Evolutionary conservation across 228 moss, liverwort and hornwort species (phyloP).

Genomic region (Sphagnum fallax): DNA sequence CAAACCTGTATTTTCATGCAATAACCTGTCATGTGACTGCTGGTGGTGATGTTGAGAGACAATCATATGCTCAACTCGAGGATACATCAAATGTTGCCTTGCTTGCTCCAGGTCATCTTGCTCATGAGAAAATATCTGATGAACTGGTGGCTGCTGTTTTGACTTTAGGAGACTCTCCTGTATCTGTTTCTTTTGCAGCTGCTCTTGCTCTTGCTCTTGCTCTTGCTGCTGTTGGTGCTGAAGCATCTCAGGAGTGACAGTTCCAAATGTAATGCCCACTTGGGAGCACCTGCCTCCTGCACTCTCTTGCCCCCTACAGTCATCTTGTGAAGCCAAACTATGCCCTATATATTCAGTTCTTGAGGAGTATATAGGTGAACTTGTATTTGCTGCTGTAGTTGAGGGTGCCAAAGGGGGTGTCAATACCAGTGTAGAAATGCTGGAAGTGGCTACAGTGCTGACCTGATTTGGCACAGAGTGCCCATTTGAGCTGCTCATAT

Average conservation of each 20-base stretch:
- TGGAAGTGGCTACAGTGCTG: constrained; percentile 25
- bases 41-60: constrained; percentile 27
- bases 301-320: constrained; percentile 7
- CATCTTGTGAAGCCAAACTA: constrained; percentile 2
- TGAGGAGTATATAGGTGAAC: constrained; percentile 4
- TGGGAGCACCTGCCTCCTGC: constrained; percentile 21
- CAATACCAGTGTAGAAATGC: constrained; percentile 26
- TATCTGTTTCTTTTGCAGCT: constrained; percentile 42
- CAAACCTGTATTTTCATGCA: constrained; percentile 37
- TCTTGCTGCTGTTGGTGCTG: constrained; percentile 28
- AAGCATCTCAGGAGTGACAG: constrained; percentile 54
- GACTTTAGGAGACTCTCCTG: constrained; percentile 9
- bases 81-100: constrained; percentile 17
- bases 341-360: constrained; percentile 5
- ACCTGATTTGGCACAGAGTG: constrained; percentile 15
- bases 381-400: not conserved
- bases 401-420: constrained; percentile 72
- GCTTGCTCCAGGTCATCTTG: constrained; percentile 23
- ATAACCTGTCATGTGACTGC: constrained; percentile 31
- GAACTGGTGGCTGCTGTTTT: constrained; percentile 20
- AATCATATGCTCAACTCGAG: constrained; percentile 28
- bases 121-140: constrained; percentile 15
- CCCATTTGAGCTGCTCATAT: constrained; percentile 19
- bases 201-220: constrained; percentile 18
- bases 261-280: constrained; percentile 60